phyloP scores from a whole-genome alignment of 139 green algal genomes.

The Coccomyxa sp. region DNA sequence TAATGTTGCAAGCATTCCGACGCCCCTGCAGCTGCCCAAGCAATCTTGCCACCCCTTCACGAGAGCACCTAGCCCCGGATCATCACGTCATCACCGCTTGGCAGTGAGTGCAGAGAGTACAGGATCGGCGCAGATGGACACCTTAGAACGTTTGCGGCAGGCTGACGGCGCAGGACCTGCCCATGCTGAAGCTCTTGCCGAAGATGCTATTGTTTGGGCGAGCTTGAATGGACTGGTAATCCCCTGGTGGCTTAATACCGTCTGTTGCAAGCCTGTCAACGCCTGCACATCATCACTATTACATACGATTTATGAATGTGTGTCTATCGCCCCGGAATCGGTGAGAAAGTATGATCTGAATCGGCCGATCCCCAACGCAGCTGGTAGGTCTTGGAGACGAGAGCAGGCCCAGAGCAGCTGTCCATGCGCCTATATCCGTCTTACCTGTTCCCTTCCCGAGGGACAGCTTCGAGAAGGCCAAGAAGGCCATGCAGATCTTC shows the following conservation, averaged over 20 bases:
- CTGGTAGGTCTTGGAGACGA: constrained; percentile 33
- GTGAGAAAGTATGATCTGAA: not conserved
- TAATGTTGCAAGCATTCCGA: too few species aligned
- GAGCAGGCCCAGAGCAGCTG: constrained; percentile 24
- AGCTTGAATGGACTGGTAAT: constrained; percentile 79
- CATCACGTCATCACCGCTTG: too few species aligned
- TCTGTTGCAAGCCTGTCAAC: not conserved
- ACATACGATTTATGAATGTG: not conserved
- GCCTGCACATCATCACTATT: not conserved
- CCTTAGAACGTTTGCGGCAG: too few species aligned
- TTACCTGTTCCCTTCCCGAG: constrained; percentile 80
- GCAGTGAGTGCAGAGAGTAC: too few species aligned
- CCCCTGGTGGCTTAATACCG: not conserved
- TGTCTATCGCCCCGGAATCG: not conserved
- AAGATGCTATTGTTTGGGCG: constrained; percentile 78
- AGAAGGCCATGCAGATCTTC: constrained; percentile 62
- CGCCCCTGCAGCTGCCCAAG: too few species aligned
- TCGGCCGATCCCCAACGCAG: too few species aligned
- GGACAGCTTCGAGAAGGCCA: constrained; percentile 44
- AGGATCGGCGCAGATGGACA: too few species aligned
- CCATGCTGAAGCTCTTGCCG: constrained; percentile 29
- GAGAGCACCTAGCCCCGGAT: too few species aligned
- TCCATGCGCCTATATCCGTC: constrained; percentile 85
- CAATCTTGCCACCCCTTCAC: too few species aligned
- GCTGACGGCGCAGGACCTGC: not conserved